phyloP scores from a whole-genome alignment of 2,329 filamentous ascomycete genomes.

The Emmonsiellopsis sp. region DNA sequence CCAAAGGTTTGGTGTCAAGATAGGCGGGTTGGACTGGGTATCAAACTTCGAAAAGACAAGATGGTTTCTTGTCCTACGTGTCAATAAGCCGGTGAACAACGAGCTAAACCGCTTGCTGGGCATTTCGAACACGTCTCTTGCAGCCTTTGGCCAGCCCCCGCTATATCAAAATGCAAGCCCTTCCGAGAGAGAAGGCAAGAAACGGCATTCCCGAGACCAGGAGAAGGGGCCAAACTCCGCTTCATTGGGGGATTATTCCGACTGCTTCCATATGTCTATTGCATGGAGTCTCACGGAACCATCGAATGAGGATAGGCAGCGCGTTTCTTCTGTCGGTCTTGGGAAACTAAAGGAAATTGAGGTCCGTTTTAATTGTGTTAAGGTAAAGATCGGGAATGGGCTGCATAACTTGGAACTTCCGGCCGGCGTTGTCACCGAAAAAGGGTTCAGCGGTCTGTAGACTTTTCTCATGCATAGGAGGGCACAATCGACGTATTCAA shows the following conservation, averaged over 20 bases:
- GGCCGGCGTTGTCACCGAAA: slow-evolving; percentile 6
- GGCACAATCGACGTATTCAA: too few relatives aligned
- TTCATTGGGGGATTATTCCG: slow-evolving; percentile 31
- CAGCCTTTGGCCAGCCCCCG: slow-evolving; percentile 53
- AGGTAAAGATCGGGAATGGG: slow-evolving; percentile 65
- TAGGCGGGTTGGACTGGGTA: slow-evolving; percentile 52
- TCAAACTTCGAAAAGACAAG: slow-evolving; percentile 58
- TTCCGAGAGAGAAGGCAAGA: slow-evolving; percentile 7
- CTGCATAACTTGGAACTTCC: slow-evolving; percentile 35
- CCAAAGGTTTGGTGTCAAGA: slow-evolving; percentile 40
- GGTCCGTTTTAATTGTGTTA: slow-evolving; percentile 53
- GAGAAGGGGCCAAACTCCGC: not conserved
- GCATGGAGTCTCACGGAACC: slow-evolving; percentile 65
- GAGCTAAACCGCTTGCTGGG: slow-evolving; percentile 54
- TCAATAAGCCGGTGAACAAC: slow-evolving; percentile 41
- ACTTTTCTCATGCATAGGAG: not conserved
- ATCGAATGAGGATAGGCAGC: slow-evolving; percentile 31
- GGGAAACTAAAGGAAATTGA: slow-evolving; percentile 31
- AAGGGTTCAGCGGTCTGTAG: slow-evolving; percentile 11
- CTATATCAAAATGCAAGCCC: slow-evolving; percentile 49
- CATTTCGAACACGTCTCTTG: slow-evolving; percentile 56
- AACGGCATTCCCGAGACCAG: slow-evolving; percentile 2
- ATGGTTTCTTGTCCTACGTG: slow-evolving; percentile 73
- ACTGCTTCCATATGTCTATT: slow-evolving; percentile 77
- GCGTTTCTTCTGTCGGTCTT: slow-evolving; percentile 16